phyloP scores from a whole-genome alignment of 768 basidiomycete genomes.

The Obba rivulosa region DNA sequence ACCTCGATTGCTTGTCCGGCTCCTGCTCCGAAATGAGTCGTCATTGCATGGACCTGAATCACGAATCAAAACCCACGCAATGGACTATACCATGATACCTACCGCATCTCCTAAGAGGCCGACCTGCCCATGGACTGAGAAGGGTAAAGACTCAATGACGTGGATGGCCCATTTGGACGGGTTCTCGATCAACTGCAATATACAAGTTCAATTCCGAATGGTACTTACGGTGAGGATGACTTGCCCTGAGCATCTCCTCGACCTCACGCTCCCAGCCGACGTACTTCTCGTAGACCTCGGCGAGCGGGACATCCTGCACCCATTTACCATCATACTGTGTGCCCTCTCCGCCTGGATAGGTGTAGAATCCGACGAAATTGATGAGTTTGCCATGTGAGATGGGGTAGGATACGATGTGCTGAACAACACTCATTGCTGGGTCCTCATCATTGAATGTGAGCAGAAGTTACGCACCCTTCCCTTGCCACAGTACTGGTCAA shows the following conservation, averaged over 20 bases:
- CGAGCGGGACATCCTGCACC: constrained; percentile 16
- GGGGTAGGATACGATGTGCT: constrained; percentile 25
- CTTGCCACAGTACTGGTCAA: constrained; percentile 16
- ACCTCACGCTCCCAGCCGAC: constrained; percentile 22
- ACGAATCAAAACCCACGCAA: not conserved
- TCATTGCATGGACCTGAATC: constrained; percentile 22
- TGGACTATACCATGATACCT: not conserved
- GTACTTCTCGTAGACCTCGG: constrained; percentile 17
- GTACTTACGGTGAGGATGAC: not conserved
- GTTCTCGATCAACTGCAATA: constrained; percentile 16
- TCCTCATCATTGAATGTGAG: no score
- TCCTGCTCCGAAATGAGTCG: constrained; percentile 23
- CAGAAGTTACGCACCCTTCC: constrained; percentile 9
- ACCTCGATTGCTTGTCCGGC: constrained; percentile 27
- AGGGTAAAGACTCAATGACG: constrained; percentile 19
- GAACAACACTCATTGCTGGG: not conserved
- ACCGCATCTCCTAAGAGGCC: constrained; percentile 29
- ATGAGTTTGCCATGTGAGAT: constrained; percentile 19
- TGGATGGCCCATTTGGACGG: constrained; percentile 23
- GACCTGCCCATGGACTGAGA: constrained; percentile 19
- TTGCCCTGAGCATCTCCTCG: constrained; percentile 17
- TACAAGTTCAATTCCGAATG: no score
- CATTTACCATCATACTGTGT: constrained; percentile 18
- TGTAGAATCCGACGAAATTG: constrained; percentile 20
- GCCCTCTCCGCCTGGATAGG: constrained; percentile 17